Percentiles rank a stretch among this genome's conserved stretches.
These are phyloP conservation scores for Scenedesmus sp. DNA, from an alignment of 163 green algal genomes.

Conservation along the genomic window DNA sequence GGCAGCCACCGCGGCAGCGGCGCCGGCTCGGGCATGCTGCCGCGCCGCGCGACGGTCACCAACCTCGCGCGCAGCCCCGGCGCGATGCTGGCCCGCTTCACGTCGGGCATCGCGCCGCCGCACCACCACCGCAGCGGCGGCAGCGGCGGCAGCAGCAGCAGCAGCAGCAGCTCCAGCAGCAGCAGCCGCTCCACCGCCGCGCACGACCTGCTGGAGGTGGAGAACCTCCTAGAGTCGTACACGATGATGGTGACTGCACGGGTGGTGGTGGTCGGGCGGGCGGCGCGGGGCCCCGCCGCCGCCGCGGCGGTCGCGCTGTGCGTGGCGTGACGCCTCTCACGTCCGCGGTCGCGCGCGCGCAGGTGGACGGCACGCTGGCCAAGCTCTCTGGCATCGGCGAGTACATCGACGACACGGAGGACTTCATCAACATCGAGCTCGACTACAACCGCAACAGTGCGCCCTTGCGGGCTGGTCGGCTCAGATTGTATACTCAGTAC, in stretches of 20 bases:
- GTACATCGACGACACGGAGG: conserved; percentile 70
- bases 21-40: background rate
- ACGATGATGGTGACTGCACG: conserved; percentile 86
- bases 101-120: too few relatives aligned
- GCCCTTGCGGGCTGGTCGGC: too few relatives aligned
- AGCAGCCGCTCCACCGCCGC: conserved; percentile 39
- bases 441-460: conserved; percentile 55
- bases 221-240: conserved; percentile 90
- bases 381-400: conserved; percentile 67
- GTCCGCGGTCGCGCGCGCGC: too few relatives aligned
- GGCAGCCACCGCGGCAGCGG: conserved; percentile 3
- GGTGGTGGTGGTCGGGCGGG: too few relatives aligned
- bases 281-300: background rate
- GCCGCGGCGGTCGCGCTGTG: too few relatives aligned
- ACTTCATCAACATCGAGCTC: conserved; percentile 70
- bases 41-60: background rate
- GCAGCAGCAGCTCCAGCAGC: conserved; percentile 28
- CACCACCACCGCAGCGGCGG: too few relatives aligned
- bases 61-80: conserved; percentile 32
- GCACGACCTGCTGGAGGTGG: conserved; percentile 75
- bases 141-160: background rate
- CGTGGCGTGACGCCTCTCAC: too few relatives aligned
- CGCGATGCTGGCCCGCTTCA: conserved; percentile 33
- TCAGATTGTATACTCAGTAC: too few relatives aligned
- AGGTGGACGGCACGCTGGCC: conserved; percentile 83